These are phyloP conservation scores for Phaeosphaeria sp. DNA, from an alignment of 2,329 filamentous ascomycete genomes.

Conservation along the genomic window DNA sequence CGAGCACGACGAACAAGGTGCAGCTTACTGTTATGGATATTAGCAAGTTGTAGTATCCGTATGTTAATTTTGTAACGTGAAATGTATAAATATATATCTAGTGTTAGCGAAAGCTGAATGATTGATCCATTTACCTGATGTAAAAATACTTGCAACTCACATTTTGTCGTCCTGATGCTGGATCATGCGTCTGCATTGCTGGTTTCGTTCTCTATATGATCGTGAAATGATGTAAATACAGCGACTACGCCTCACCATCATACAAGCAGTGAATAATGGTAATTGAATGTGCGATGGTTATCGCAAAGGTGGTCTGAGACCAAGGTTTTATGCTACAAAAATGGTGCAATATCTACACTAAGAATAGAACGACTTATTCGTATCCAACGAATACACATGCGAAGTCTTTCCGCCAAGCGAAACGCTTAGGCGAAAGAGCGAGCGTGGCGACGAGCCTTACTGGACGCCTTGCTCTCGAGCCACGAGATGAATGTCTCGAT, in stretches of 20 bases:
- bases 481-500: slow-evolving; percentile 42
- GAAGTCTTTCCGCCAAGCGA: neutral
- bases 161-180: too few relatives aligned
- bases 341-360: slow-evolving; percentile 21
- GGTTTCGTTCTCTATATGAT: too few relatives aligned
- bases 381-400: slow-evolving; percentile 16
- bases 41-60: slow-evolving; percentile 20
- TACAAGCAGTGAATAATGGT: neutral
- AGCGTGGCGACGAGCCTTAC: slow-evolving; percentile 37
- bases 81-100: neutral
- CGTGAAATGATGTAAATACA: neutral
- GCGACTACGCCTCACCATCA: neutral
- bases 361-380: slow-evolving; percentile 18
- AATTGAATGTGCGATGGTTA: neutral
- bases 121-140: neutral
- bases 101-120: neutral
- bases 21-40: slow-evolving; percentile 43
- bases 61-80: neutral
- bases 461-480: slow-evolving; percentile 35
- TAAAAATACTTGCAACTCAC: neutral
- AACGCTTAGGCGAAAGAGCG: slow-evolving; percentile 27
- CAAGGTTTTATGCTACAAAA: slow-evolving; percentile 20
- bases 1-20: slow-evolving; percentile 41
- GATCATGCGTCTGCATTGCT: too few relatives aligned
- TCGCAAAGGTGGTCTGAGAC: neutral